A percentile compares a stretch with the other conserved stretches of the same genome.
Evolutionary conservation across 352 stramenopile genomes (phyloP).

Genomic region (Hyaloperonospora arabidopsidis): DNA sequence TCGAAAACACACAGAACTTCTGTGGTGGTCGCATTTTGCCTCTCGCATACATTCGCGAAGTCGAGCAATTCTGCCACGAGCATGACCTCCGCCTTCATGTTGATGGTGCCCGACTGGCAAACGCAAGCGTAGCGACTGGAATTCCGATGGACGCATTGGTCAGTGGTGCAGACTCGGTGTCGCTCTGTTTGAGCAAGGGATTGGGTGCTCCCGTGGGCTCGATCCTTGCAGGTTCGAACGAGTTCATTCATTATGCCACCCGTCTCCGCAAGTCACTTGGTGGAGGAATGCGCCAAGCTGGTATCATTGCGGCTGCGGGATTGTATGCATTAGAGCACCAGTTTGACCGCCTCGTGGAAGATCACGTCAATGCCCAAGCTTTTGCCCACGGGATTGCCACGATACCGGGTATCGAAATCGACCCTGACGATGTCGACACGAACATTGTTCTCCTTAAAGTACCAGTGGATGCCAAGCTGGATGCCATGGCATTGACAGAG

Average conservation of each 20-base stretch:
- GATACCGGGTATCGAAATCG: conserved; percentile 61
- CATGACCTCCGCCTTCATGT: conserved; percentile 89
- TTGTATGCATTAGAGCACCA: conserved; percentile 88
- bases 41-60: conserved; percentile 66
- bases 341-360: conserved; percentile 68
- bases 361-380: conserved; percentile 73
- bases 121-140: conserved; percentile 85
- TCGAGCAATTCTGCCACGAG: conserved; percentile 65
- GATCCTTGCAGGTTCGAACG: conserved; percentile 86
- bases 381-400: conserved; percentile 55
- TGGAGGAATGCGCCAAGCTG: conserved; percentile 94
- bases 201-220: conserved; percentile 91
- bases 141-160: conserved; percentile 74
- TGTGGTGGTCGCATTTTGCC: conserved; percentile 89
- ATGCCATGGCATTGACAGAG: conserved; percentile 40
- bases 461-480: conserved; percentile 47
- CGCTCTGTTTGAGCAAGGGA: conserved; percentile 94
- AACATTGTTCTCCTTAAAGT: conserved; percentile 86
- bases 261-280: conserved; percentile 93
- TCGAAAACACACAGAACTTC: conserved; percentile 99
- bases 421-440: conserved; percentile 63
- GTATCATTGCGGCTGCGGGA: conserved; percentile 89
- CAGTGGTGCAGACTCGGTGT: conserved; percentile 83
- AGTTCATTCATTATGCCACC: conserved; percentile 86
- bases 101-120: conserved; percentile 93